Conservation (phyloP, 2,329 filamentous ascomycete genomes). For the Phaeophleospora eucalypticola region DNA sequence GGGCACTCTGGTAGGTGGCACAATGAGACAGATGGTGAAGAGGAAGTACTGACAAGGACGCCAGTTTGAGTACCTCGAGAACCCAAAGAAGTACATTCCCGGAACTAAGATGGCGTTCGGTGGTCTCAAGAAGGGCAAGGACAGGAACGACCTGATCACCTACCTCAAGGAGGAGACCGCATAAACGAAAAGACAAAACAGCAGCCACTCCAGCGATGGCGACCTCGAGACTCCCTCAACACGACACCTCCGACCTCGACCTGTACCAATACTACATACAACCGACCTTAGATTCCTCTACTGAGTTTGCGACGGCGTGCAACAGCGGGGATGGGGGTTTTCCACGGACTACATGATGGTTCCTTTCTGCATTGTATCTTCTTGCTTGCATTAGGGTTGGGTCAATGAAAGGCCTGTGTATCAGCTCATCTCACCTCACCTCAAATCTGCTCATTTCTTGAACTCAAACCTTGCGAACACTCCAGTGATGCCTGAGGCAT, state of each 20-base stretch:
- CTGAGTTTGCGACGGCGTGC: constrained; percentile 10
- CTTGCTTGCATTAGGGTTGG: constrained; percentile 7
- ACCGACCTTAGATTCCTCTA: constrained; percentile 9
- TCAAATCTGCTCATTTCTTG: not conserved
- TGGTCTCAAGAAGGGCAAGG: constrained; percentile 99
- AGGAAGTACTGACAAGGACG: constrained; percentile 10
- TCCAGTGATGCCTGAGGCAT: not conserved
- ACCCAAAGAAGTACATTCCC: constrained; percentile 99
- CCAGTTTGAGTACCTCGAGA: constrained; percentile 97
- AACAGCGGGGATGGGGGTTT: constrained; percentile 2
- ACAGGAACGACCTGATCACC: constrained; percentile 97
- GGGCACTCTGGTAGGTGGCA: constrained; percentile 64
- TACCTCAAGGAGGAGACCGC: constrained; percentile 67
- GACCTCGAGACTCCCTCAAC: not conserved
- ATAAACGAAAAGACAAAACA: constrained; percentile 54
- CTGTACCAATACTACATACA: constrained; percentile 12
- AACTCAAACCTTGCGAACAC: not conserved
- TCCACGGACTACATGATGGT: constrained; percentile 1
- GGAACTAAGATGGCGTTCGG: constrained; percentile 99
- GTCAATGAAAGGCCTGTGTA: constrained; percentile 7
- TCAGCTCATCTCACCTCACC: constrained; percentile 11
- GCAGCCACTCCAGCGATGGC: constrained; percentile 1
- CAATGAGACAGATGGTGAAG: not conserved
- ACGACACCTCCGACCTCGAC: constrained; percentile 4
- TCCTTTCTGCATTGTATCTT: constrained; percentile 6